A percentile compares a stretch with the other conserved stretches of the same genome.
Evolutionary conservation across 106 monocot species (phyloP).

Genomic region (Agapanthus africanus): DNA sequence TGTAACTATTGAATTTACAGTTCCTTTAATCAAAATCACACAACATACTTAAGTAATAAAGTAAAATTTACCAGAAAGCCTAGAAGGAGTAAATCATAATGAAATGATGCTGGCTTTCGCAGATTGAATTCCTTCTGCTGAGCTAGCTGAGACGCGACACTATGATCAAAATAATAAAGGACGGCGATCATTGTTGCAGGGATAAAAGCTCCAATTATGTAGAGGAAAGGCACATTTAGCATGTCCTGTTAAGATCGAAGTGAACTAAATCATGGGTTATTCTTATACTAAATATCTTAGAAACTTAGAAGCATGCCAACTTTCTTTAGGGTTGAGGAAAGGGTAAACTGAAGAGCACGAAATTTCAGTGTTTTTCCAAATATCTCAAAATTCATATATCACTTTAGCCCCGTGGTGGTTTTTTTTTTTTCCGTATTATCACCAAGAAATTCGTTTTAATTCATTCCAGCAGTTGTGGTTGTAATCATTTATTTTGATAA

Average conservation of each 20-base stretch:
- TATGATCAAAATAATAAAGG: slow-evolving; percentile 83
- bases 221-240: slow-evolving; percentile 59
- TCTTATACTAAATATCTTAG: no score
- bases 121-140: slow-evolving; percentile 89
- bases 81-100: slow-evolving; percentile 63
- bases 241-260: slow-evolving; percentile 49
- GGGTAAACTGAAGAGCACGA: not conserved
- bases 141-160: slow-evolving; percentile 81
- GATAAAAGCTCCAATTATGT: slow-evolving; percentile 78
- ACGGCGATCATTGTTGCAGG: slow-evolving; percentile 91
- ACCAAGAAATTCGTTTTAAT: no score
- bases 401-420: no score
- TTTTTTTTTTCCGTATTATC: no score
- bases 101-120: slow-evolving; percentile 77
- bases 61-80: slow-evolving; percentile 16
- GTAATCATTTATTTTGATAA: no score
- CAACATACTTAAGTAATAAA: no score
- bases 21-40: not conserved
- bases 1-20: not conserved
- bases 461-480: no score
- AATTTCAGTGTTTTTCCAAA: not conserved
- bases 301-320: no score
- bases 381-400: no score
- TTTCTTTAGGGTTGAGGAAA: no score
- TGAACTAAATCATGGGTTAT: slow-evolving; percentile 1